phyloP scores from a whole-genome alignment of 371 early-diverging fungal genomes.

The Actinomucor elegans region DNA sequence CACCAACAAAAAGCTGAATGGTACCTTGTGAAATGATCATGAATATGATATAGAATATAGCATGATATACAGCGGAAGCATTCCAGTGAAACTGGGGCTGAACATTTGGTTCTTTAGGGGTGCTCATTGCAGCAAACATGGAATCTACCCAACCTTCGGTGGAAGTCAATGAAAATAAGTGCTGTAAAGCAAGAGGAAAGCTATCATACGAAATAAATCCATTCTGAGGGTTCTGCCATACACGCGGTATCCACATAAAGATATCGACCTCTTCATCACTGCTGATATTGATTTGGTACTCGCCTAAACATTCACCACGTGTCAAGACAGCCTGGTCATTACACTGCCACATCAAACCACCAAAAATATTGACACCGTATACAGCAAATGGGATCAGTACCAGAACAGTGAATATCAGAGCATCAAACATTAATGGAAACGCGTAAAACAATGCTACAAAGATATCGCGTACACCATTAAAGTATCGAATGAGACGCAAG shows the following conservation, averaged over 20 bases:
- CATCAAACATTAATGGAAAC: slow-evolving; percentile 58
- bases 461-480: slow-evolving; percentile 57
- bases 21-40: slow-evolving; percentile 62
- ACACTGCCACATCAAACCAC: slow-evolving; percentile 56
- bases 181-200: slow-evolving; percentile 45
- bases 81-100: slow-evolving; percentile 51
- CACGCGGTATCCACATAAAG: slow-evolving; percentile 46
- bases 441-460: slow-evolving; percentile 56
- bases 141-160: slow-evolving; percentile 63
- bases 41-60: slow-evolving; percentile 54
- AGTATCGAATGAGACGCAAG: slow-evolving; percentile 59
- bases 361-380: slow-evolving; percentile 61
- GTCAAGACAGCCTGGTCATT: slow-evolving; percentile 42
- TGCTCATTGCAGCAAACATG: slow-evolving; percentile 51
- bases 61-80: slow-evolving; percentile 51
- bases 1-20: slow-evolving; percentile 62
- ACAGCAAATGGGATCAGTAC: slow-evolving; percentile 59
- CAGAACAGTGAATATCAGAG: slow-evolving; percentile 50
- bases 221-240: slow-evolving; percentile 53
- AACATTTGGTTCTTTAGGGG: slow-evolving; percentile 43
- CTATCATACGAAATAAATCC: slow-evolving; percentile 52
- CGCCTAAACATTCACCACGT: slow-evolving; percentile 50
- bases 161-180: slow-evolving; percentile 56
- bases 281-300: slow-evolving; percentile 39
- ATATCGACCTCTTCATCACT: slow-evolving; percentile 26